Evolutionary conservation across 1,284 basidiomycete species (phyloP).

Genomic region (Athelia psychrophila): DNA sequence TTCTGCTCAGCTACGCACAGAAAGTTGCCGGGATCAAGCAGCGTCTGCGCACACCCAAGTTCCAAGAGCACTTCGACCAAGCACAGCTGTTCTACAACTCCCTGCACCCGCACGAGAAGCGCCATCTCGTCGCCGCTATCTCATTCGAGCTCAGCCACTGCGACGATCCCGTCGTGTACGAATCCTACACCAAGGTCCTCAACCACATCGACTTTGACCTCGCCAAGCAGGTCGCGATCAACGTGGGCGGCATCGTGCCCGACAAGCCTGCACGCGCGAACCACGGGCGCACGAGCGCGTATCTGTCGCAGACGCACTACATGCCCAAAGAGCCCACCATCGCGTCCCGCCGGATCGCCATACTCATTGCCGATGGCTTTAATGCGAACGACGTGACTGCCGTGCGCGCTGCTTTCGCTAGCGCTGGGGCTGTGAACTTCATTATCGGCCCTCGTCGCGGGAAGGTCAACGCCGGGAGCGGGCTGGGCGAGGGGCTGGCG

Average conservation of each 20-base stretch:
- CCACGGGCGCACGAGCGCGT: conserved; percentile 50
- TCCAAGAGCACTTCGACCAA: conserved; percentile 61
- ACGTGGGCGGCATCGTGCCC: conserved; percentile 59
- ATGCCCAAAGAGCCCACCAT: conserved; percentile 63
- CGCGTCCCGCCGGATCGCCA: conserved; percentile 66
- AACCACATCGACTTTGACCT: conserved; percentile 71
- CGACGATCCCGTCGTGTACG: conserved; percentile 69
- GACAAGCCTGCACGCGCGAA: conserved; percentile 45
- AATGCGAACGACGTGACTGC: conserved; percentile 54
- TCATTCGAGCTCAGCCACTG: conserved; percentile 81
- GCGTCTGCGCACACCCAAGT: conserved; percentile 69
- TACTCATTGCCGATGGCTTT: conserved; percentile 75
- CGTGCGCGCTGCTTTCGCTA: conserved; percentile 51
- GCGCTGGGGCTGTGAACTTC: conserved; percentile 55
- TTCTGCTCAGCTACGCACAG: conserved; percentile 19
- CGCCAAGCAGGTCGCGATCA: conserved; percentile 60
- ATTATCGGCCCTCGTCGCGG: conserved; percentile 71
- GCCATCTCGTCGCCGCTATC: conserved; percentile 63
- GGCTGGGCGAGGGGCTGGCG: conserved; percentile 31
- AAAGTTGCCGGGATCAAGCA: conserved; percentile 63
- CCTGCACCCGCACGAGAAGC: conserved; percentile 59
- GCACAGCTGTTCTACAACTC: conserved; percentile 83
- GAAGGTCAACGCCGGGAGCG: conserved; percentile 41
- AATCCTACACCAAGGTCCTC: conserved; percentile 61
- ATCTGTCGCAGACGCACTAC: conserved; percentile 62